Evolutionary conservation across 2,329 filamentous ascomycete genomes (phyloP).

Genomic region (Ascocoryne sarcoides): DNA sequence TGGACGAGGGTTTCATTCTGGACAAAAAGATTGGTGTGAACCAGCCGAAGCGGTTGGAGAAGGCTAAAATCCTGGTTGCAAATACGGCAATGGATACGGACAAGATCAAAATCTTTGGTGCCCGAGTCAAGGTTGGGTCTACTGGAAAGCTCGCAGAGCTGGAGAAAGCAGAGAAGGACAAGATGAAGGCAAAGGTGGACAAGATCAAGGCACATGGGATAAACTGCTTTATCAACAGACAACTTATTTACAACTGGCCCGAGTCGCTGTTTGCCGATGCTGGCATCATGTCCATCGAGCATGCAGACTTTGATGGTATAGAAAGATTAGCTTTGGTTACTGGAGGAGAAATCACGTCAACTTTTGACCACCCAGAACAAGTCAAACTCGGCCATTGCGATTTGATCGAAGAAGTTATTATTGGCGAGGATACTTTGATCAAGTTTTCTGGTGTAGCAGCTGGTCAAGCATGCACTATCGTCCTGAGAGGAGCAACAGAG

Average conservation of each 20-base stretch:
- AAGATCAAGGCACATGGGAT: constrained; percentile 98
- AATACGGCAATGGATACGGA: constrained; percentile 99
- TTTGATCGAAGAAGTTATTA: constrained; percentile 94
- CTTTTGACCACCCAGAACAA: constrained; percentile 95
- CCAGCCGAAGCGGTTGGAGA: constrained; percentile 93
- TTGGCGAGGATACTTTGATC: constrained; percentile 95
- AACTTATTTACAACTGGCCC: constrained; percentile 99
- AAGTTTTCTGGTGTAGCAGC: constrained; percentile 95
- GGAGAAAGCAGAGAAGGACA: constrained; percentile 95
- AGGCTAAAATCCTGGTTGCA: constrained; percentile 94
- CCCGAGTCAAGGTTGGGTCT: constrained; percentile 89
- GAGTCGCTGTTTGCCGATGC: constrained; percentile 98
- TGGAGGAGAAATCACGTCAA: constrained; percentile 93
- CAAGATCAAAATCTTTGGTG: constrained; percentile 99
- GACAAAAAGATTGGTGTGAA: constrained; percentile 99
- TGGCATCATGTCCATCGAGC: constrained; percentile 96
- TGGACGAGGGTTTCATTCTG: constrained; percentile 96
- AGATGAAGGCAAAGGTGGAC: constrained; percentile 99
- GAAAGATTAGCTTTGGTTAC: constrained; percentile 92
- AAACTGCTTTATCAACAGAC: constrained; percentile 99
- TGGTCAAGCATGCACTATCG: constrained; percentile 91
- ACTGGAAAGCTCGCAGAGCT: constrained; percentile 97
- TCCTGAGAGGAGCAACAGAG: constrained; percentile 90
- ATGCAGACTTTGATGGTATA: constrained; percentile 97
- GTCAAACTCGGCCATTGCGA: constrained; percentile 95